Base-by-base conservation (phyloP, 2,329 filamentous ascomycete genomes). In the Blastomyces gilchristii region DNA sequence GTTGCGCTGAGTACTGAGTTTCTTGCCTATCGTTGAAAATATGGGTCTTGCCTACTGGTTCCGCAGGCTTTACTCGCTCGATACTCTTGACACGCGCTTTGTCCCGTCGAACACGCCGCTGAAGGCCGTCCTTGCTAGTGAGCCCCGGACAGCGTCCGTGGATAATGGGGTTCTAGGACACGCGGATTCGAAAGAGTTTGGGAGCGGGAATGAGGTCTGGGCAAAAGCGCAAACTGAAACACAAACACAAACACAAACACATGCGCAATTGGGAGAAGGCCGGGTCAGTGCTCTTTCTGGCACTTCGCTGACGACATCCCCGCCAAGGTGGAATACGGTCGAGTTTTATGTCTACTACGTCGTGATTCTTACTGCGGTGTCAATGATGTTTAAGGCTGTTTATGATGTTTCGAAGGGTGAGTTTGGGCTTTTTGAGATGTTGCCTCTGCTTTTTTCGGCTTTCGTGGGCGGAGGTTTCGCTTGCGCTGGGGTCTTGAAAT, bases 381-480 rank as follows among this genome's bases (percentile, higher is more conserved):
- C 91, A 9, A 83, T 86, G 70, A 99, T 99, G 92, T 91, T 96
- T 77, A 96, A 91, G 80, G 81, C 87, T n/a, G 87, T 88, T 11
- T 89, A 91, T 68, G 85, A 90, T 76, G 91, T 96, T 56, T 99
- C 94, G 31, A 84, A 87, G 77, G 83, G 92, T 92, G 76, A 63
- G 81, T 79, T 41, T 59, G 5, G 3, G 34, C 34, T 22, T 56
- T 56, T 56, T 31, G 34, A 41, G n/a, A 34, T 3, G 25, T 7
- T 9, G 31, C 4, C 14, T 37, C 31, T 43, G 37, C 28, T 18
- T 54, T 54, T n/a, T 18, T 3, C 11, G 1, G 34, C 14, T 34
- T 41, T 41, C 11, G n/a, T 34, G 6, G 53, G 53, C 28, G 31
- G 28, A 16, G 28, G 53, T 39, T 50, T 2, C 16, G 59, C 34